phyloP scores from a whole-genome alignment of 805 yeast species.

The Starmerella bombicola region DNA sequence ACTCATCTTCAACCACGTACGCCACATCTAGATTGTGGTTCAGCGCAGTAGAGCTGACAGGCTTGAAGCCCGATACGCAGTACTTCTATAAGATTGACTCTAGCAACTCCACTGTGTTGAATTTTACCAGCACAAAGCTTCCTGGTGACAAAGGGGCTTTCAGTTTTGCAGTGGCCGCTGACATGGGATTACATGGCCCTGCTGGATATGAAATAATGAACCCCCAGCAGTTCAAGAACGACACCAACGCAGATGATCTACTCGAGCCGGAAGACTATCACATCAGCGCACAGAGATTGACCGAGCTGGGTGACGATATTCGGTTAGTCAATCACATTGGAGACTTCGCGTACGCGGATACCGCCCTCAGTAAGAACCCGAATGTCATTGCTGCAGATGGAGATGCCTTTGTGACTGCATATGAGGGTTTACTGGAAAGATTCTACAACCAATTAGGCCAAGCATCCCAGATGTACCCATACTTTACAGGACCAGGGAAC shows the following conservation, averaged over 20 bases:
- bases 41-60: constrained; percentile 6
- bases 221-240: constrained; percentile 2
- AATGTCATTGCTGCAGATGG: constrained; percentile 2
- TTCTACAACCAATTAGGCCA: constrained; percentile 4
- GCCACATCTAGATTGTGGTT: constrained; percentile 6
- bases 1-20: not conserved
- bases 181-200: constrained; percentile 7
- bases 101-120: constrained; percentile 1
- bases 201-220: constrained; percentile 1
- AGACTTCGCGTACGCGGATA: constrained; percentile 9
- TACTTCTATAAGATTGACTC: constrained; percentile 5
- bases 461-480: constrained; percentile 1
- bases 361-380: not conserved
- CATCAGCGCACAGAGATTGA: constrained; percentile 2
- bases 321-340: constrained; percentile 3
- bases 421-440: constrained; percentile 5
- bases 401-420: not conserved
- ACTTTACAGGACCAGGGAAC: constrained; percentile 4
- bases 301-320: constrained; percentile 1
- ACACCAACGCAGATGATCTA: not conserved
- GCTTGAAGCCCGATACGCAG: constrained; percentile 1
- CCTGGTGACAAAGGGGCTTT: constrained; percentile 5
- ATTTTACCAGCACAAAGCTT: not conserved
- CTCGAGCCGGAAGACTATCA: constrained; percentile 6
- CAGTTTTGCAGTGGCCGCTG: constrained; percentile 9